A percentile compares a stretch with the other conserved stretches of the same genome.
Evolutionary conservation across 352 stramenopile species (phyloP).

Genomic region (Phytophthora capsici): DNA sequence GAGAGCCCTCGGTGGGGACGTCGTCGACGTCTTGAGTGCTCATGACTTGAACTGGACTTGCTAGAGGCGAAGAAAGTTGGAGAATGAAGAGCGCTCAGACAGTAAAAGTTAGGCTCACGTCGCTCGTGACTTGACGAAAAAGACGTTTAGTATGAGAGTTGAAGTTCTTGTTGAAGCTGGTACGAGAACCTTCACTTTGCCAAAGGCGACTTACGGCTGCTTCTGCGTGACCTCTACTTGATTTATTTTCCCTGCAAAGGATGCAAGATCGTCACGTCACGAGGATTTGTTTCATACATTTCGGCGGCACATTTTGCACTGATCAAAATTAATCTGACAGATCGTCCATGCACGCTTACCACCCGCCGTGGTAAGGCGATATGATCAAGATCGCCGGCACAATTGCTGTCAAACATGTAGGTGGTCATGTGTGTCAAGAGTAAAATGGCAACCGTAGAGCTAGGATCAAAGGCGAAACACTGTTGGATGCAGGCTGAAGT

Average conservation of each 20-base stretch:
- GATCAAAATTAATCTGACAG: slow-evolving; percentile 24
- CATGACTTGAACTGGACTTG: slow-evolving; percentile 17
- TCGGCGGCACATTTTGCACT: neutral
- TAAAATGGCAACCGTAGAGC: neutral
- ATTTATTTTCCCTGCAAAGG: slow-evolving; percentile 31
- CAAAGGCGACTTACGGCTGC: slow-evolving; percentile 9
- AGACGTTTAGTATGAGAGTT: slow-evolving; percentile 18
- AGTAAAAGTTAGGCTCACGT: slow-evolving; percentile 1
- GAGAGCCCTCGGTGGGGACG: slow-evolving; percentile 4
- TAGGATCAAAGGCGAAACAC: neutral
- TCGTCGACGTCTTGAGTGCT: slow-evolving; percentile 6
- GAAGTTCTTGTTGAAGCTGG: slow-evolving; percentile 34
- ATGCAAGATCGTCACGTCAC: slow-evolving; percentile 1
- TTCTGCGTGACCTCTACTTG: slow-evolving; percentile 26
- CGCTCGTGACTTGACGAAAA: slow-evolving; percentile 10
- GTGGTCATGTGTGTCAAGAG: neutral
- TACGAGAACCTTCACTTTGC: slow-evolving; percentile 27
- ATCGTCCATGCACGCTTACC: slow-evolving; percentile 25
- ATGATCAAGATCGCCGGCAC: slow-evolving; percentile 20
- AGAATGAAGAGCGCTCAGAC: slow-evolving; percentile 17
- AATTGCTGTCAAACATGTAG: neutral
- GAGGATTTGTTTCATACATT: neutral
- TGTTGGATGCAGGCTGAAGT: slow-evolving; percentile 13
- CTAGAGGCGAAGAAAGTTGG: slow-evolving; percentile 25
- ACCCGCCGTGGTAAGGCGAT: slow-evolving; percentile 12